These are phyloP conservation scores for Aspergillus hancockii DNA, from an alignment of 495 filamentous ascomycete genomes.

Conservation along the genomic window DNA sequence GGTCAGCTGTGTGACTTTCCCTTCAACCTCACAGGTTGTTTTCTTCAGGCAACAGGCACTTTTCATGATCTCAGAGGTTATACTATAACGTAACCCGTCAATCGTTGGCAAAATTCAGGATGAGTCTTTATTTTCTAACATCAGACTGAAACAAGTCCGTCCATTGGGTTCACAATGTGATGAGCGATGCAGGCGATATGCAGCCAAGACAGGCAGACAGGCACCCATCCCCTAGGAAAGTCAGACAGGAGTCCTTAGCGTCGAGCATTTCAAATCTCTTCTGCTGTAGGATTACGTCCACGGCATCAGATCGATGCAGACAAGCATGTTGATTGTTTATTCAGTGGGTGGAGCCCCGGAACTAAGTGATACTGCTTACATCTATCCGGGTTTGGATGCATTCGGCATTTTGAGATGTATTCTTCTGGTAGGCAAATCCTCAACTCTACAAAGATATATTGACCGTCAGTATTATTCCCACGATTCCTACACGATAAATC, in stretches of 20 bases:
- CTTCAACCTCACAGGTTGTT: background rate
- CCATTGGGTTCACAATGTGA: background rate
- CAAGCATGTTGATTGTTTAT: background rate
- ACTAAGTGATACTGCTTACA: background rate
- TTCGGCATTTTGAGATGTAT: background rate
- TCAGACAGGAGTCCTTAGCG: slow-evolving; percentile 1
- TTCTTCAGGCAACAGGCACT: background rate
- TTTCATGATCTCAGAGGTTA: background rate
- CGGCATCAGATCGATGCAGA: slow-evolving; percentile 7
- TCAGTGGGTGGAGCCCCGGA: background rate
- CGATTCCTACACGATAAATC: background rate
- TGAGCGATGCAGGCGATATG: background rate
- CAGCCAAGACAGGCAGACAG: slow-evolving; percentile 6
- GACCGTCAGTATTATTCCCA: background rate
- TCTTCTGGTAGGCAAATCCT: background rate
- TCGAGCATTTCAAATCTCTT: slow-evolving; percentile 6
- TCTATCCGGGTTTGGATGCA: background rate
- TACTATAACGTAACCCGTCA: background rate
- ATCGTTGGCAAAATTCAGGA: background rate
- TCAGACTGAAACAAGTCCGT: background rate
- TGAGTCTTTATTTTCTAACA: slow-evolving; percentile 1
- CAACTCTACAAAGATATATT: background rate
- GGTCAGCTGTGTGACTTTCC: background rate
- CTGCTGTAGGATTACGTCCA: background rate
- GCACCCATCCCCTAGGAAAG: slow-evolving; percentile 3